Conservation (phyloP, 129 eudicot genomes). For the Helichrysum umbraculigerum region DNA sequence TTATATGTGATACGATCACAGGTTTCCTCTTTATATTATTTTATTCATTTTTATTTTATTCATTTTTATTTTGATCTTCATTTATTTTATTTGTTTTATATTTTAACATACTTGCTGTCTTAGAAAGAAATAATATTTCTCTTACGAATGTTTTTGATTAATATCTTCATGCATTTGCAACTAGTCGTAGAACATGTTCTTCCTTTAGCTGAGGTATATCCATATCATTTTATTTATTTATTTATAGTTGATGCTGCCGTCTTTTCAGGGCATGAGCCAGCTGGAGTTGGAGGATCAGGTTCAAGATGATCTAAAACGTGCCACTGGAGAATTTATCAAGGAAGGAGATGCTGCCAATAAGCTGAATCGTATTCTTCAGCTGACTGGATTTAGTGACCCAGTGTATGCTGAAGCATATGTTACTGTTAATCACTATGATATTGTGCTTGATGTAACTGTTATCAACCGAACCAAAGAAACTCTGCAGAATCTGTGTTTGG, state of each 20-base stretch:
- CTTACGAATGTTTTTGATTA: background rate
- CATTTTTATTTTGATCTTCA: background rate
- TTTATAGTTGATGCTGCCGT: background rate
- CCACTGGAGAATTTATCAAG: conserved; percentile 90
- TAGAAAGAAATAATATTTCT: too few relatives aligned
- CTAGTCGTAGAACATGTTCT: background rate
- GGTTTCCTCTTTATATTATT: background rate
- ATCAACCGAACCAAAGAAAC: conserved; percentile 95
- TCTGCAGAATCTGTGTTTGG: conserved; percentile 90
- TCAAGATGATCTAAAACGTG: conserved; percentile 95
- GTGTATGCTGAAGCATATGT: conserved; percentile 98
- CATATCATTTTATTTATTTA: too few relatives aligned
- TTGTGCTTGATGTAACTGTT: conserved; percentile 92
- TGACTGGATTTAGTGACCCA: conserved; percentile 96
- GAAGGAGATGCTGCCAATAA: conserved; percentile 90
- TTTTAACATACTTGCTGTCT: background rate
- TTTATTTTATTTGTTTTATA: background rate
- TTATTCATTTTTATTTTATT: background rate
- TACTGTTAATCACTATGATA: conserved; percentile 95
- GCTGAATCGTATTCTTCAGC: conserved; percentile 89
- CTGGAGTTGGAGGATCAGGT: conserved; percentile 94
- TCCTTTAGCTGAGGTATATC: background rate
- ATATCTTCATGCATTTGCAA: background rate
- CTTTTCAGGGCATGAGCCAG: conserved; percentile 88
- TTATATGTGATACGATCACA: background rate